Evolutionary conservation across 2,329 filamentous ascomycete genomes (phyloP), one percentile per base, ranked within the genome.

Genomic region (Epicoccum nigrum): DNA sequence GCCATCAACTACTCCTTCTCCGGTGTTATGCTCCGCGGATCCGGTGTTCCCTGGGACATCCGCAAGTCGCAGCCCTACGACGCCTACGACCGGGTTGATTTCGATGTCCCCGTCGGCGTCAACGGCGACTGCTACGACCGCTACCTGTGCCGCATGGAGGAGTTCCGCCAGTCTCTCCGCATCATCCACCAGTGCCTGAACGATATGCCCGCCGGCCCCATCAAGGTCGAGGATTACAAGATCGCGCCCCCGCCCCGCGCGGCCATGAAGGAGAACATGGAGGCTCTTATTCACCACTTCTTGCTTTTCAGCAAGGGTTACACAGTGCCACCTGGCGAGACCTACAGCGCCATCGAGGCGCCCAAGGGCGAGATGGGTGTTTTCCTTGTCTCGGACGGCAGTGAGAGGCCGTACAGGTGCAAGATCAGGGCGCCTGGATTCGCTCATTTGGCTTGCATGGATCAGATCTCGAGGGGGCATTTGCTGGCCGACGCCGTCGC

Each of bases 221-320:
- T 97, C 72, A 89, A 93, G 64, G 91, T 97, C 33, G 94, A 99
- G 78, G 94, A 99, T 78, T 99, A 97, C 86, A 99, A 99, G 85
- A 85, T 99, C 69, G 89, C 90, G 2, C 94, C 94, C 17, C 94
- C 94, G 56, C 95, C 94, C n/a, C 87, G 94, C 70, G 83, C 90
- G 35, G 94, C 94, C 70, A 99, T 99, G 94, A 99, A 99, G 85
- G 94, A 99, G 85, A 99, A 99, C 82, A 99, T 99, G 95, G 94
- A 99, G 80, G 92, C 94, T 31, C 85, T 99, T 34, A 99, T 99
- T 73, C 94, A 99, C 80, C 94, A 99, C 82, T 99, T 99, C 84
- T 80, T 99, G 62, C 86, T 99, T 45, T 99, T 93, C 82, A 97
- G 92, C 76, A 99, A 99, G 84, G 94, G 94, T 53, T 99, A 99